Base-by-base conservation (phyloP, 202 grass and related monocot species). In the Elaeis oleifera region DNA sequence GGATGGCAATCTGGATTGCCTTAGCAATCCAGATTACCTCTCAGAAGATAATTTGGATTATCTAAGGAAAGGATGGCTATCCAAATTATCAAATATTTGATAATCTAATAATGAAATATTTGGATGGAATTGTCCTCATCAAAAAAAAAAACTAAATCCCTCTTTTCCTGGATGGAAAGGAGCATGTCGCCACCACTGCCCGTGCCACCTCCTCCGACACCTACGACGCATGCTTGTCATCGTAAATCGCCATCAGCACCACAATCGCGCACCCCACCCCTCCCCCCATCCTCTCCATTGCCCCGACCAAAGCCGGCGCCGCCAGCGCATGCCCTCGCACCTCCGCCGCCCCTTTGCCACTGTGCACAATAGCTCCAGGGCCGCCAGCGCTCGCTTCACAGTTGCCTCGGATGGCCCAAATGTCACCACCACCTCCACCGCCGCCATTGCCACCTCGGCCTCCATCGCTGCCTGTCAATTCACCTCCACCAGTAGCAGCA, bases 321-420 rank as follows among this genome's bases (percentile, higher is more conserved):
- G 76, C 78, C 1, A 76, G 64, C 0, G 78, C 54, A 64, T 96
- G 83, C 32, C 56, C 65, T 24, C 86, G 49, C 51, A 90, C 86
- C 0, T 72, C 64, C 2, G 57, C 65, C 7, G 80, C 63, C 1
- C 90, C 8, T 88, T 83, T 3, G 61, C 6, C 0, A 76, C 83
- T 1, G 86, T 96, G 80, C 86, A 95, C 1, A 95, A 59, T 0
- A 96, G 83, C 75, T 90, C 90, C 13, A 96, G 64, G 11, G 90
- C 76, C 5, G 90, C 86, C 54, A 90, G 80, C 28, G 83, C 90
- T 68, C 90, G 64, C 76, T 90, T 86, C 1, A 83, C 81, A 2
- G 86, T 95, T 3, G 83, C 72, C 0, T 86, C 86, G 0, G 80
- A 71, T 1, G 86, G 80, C 1, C 90, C 81, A 1, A 86, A 90